Evolutionary conservation across 768 basidiomycete genomes (phyloP).

Genomic region (Mycena polygramma): DNA sequence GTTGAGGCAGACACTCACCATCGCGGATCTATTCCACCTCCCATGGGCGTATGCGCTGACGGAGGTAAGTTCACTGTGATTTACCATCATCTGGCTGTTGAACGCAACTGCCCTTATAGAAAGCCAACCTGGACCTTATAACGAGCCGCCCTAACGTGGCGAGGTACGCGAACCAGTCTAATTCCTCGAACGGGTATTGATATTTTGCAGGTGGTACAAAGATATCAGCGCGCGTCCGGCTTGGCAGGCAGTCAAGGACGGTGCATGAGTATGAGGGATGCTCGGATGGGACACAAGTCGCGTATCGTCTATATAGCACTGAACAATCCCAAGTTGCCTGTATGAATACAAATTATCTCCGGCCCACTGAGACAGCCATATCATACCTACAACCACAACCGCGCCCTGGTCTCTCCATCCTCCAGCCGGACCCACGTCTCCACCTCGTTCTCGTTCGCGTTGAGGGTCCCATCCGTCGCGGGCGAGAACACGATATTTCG

Average conservation of each 20-base stretch:
- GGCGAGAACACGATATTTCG: slow-evolving; percentile 1
- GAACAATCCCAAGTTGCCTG: too few relatives aligned
- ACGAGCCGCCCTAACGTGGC: slow-evolving; percentile 51
- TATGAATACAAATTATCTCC: too few relatives aligned
- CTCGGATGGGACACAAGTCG: too few relatives aligned
- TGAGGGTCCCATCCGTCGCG: neutral
- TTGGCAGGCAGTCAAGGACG: slow-evolving; percentile 56
- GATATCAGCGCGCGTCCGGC: slow-evolving; percentile 55
- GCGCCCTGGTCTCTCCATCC: neutral
- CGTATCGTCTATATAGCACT: too few relatives aligned
- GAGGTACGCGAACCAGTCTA: neutral
- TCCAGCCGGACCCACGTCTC: slow-evolving; percentile 10
- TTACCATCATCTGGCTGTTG: neutral
- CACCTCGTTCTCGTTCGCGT: too few relatives aligned
- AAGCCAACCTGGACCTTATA: slow-evolving; percentile 38
- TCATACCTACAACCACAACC: neutral
- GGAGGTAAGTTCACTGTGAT: neutral
- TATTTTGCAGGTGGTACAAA: slow-evolving; percentile 56
- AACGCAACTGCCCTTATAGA: neutral
- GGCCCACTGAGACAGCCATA: neutral
- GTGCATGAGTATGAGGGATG: neutral
- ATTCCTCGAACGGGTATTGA: neutral
- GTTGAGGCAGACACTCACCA: slow-evolving; percentile 27
- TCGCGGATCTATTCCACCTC: slow-evolving; percentile 65
- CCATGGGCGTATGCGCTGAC: slow-evolving; percentile 39